phyloP scores from a whole-genome alignment of 495 filamentous ascomycete species.

The Pseudomonodictys pantanalensis region DNA sequence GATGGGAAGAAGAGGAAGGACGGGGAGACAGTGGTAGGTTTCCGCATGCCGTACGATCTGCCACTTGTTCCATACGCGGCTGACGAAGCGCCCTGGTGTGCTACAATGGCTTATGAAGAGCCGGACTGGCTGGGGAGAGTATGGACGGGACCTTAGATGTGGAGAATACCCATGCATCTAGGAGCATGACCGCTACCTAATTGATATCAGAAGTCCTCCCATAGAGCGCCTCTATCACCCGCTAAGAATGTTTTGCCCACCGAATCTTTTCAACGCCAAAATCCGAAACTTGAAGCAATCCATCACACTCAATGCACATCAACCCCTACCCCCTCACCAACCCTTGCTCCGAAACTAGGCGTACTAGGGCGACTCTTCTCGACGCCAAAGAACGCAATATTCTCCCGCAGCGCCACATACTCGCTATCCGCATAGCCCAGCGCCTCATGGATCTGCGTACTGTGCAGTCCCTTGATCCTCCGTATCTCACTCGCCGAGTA shows the following conservation, averaged over 20 bases:
- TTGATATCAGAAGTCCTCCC: too few relatives aligned
- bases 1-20: neutral
- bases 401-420: constrained; percentile 87
- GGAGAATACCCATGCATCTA: too few relatives aligned
- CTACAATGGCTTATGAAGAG: constrained; percentile 57
- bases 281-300: too few relatives aligned
- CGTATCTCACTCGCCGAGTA: constrained; percentile 81
- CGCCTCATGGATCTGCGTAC: constrained; percentile 70
- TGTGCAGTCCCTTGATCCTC: constrained; percentile 79
- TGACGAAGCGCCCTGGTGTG: constrained; percentile 75
- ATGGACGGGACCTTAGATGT: neutral
- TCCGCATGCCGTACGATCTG: constrained; percentile 81
- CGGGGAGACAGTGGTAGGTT: constrained; percentile 51
- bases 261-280: too few relatives aligned
- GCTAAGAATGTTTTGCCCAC: too few relatives aligned
- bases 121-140: constrained; percentile 61
- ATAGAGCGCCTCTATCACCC: too few relatives aligned
- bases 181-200: too few relatives aligned
- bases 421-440: constrained; percentile 92
- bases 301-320: too few relatives aligned
- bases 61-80: constrained; percentile 64
- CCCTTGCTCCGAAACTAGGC: constrained; percentile 29
- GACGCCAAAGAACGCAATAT: constrained; percentile 68
- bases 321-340: neutral
- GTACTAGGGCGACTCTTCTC: constrained; percentile 42